A percentile compares a stretch with the other conserved stretches of the same genome.
Conservation (phyloP, 1,139 yeast species). For the Blastobotrys indianensis region DNA sequence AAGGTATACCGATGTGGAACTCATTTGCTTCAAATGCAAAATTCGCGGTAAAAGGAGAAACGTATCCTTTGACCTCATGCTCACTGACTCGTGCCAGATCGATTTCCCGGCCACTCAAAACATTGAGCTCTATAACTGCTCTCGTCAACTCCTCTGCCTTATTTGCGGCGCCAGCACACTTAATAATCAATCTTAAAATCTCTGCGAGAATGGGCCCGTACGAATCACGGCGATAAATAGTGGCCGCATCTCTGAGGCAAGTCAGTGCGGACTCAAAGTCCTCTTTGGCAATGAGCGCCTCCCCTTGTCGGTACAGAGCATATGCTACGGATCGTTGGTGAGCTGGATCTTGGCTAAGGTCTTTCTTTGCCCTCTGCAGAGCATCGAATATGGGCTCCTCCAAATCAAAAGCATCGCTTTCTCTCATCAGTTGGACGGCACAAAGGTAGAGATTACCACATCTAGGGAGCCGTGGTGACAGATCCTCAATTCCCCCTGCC, state of each 20-base stretch:
- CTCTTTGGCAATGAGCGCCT: slow-evolving; percentile 34
- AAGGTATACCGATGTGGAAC: slow-evolving; percentile 24
- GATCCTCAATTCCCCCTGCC: slow-evolving; percentile 26
- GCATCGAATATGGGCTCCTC: slow-evolving; percentile 26
- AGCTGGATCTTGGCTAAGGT: slow-evolving; percentile 15
- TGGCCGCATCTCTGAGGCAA: slow-evolving; percentile 24
- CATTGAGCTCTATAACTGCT: slow-evolving; percentile 22
- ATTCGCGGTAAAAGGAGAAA: slow-evolving; percentile 15
- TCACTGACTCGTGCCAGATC: not conserved
- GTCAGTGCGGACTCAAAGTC: slow-evolving; percentile 39
- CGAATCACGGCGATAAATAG: slow-evolving; percentile 24
- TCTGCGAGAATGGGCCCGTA: slow-evolving; percentile 23
- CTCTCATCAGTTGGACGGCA: slow-evolving; percentile 29
- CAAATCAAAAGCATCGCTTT: slow-evolving; percentile 15
- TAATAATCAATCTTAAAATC: slow-evolving; percentile 18
- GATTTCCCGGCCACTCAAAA: slow-evolving; percentile 8
- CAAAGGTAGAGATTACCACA: slow-evolving; percentile 43
- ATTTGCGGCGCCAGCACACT: slow-evolving; percentile 17
- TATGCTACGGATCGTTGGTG: slow-evolving; percentile 36
- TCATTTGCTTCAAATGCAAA: slow-evolving; percentile 22
- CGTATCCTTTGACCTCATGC: slow-evolving; percentile 9
- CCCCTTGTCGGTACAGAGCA: slow-evolving; percentile 47
- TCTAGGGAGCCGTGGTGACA: slow-evolving; percentile 39
- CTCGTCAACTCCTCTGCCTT: slow-evolving; percentile 10
- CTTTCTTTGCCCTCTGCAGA: slow-evolving; percentile 22